Evolutionary conservation across 345 rosid genomes (phyloP).

Genomic region (Eucalyptus tenuipes): DNA sequence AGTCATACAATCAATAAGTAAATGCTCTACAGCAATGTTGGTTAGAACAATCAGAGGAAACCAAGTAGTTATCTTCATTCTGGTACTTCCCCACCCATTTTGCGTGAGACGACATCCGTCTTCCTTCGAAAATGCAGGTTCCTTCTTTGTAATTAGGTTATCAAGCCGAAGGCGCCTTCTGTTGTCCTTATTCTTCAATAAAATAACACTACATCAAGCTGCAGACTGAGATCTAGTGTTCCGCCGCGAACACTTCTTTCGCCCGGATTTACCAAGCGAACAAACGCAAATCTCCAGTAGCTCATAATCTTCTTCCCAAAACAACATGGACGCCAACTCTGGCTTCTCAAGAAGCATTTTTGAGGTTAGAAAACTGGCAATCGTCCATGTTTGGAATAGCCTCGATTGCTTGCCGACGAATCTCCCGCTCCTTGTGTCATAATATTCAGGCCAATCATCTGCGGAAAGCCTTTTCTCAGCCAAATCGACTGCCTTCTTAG

Average conservation of each 20-base stretch:
- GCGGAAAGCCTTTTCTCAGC: conserved; percentile 60
- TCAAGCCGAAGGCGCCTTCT: background rate
- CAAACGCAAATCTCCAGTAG: conserved; percentile 82
- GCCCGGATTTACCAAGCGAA: conserved; percentile 35
- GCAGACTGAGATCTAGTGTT: conserved; percentile 23
- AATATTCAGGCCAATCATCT: conserved; percentile 90
- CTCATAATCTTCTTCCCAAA: conserved; percentile 88
- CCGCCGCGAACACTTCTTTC: conserved; percentile 57
- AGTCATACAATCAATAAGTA: background rate
- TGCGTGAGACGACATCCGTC: background rate
- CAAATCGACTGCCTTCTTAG: conserved; percentile 53
- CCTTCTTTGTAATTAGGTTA: background rate
- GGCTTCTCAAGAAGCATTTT: conserved; percentile 87
- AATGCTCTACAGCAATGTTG: background rate
- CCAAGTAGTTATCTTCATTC: background rate
- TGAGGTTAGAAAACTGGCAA: conserved; percentile 70
- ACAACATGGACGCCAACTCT: conserved; percentile 64
- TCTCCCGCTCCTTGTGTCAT: conserved; percentile 66
- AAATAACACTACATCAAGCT: background rate
- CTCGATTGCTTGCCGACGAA: conserved; percentile 80
- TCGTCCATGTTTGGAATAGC: conserved; percentile 77
- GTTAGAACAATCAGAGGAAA: background rate
- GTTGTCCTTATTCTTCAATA: background rate
- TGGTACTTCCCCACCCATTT: background rate
- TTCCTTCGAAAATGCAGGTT: background rate